Evolutionary conservation across 106 monocot species (phyloP).

Genomic region (Dioscorea zingiberensis): DNA sequence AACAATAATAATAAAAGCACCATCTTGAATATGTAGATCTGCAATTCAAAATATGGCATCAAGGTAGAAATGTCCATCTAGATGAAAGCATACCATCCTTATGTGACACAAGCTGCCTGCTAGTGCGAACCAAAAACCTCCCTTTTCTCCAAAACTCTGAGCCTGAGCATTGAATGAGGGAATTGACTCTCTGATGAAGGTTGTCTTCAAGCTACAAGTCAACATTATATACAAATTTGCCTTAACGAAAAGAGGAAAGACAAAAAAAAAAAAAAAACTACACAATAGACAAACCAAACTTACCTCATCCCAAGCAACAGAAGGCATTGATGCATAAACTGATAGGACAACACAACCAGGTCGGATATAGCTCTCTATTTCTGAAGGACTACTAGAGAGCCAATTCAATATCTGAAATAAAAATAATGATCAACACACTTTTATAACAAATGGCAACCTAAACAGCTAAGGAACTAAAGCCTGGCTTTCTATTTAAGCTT

Average conservation of each 20-base stretch:
- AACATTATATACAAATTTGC: too few relatives aligned
- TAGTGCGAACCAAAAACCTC: constrained; percentile 77
- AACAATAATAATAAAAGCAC: background rate
- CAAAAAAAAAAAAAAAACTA: too few relatives aligned
- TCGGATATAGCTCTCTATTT: constrained; percentile 97
- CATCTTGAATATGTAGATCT: too few relatives aligned
- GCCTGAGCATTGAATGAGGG: constrained; percentile 51
- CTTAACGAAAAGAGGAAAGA: too few relatives aligned
- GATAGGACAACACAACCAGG: constrained; percentile 95
- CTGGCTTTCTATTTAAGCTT: background rate
- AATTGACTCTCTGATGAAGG: constrained; percentile 50
- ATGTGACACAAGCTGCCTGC: constrained; percentile 62
- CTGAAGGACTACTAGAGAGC: constrained; percentile 83
- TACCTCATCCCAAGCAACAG: constrained; percentile 58
- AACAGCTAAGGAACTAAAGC: background rate
- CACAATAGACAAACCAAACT: too few relatives aligned
- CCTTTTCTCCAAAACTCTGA: constrained; percentile 84
- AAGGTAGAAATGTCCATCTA: too few relatives aligned
- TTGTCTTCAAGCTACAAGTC: constrained; percentile 71
- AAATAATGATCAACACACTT: background rate
- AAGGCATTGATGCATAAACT: constrained; percentile 77
- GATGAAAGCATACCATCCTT: constrained; percentile 64
- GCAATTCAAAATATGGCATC: too few relatives aligned
- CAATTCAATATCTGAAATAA: constrained; percentile 77
- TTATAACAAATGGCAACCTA: too few relatives aligned